Evolutionary conservation across 192 early-diverging fungal species (phyloP), one percentile per base, ranked within the genome.

Genomic region (Mortierella antarctica): DNA sequence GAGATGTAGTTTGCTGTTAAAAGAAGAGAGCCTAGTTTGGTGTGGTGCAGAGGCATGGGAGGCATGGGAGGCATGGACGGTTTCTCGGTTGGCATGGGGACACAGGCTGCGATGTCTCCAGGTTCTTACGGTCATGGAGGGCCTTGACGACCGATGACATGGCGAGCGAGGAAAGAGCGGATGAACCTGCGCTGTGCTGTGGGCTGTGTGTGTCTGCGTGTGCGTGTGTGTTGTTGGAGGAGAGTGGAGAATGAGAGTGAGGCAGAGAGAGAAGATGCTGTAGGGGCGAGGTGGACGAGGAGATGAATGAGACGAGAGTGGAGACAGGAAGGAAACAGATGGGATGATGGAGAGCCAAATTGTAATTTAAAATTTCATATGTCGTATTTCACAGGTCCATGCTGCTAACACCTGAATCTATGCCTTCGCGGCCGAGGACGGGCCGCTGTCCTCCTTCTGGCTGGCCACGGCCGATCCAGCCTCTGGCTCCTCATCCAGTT

Each of bases 71-170:
- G 44, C 39, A 40, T 23, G 17, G 18, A 2, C 8, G 46, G 47
- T 52, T 17, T 21, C 15, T 65, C 15, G 17, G 42, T 50, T 49
- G 13, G 31, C 40, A 2, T 48, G n/a, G 47, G 21, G 50, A 2
- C 10, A 46, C 12, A 21, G 17, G 57, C 51, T 8, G 9, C 9
- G 44, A 1, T 49, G n/a, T 17, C 6, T 65, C 11, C 8, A 12
- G 67, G 50, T 42, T 52, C 72, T 41, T 74, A 74, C 72, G 72
- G 58, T 74, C 72, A 20, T 74, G 72, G 58, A 74, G 72, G 10
- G 39, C 72, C 51, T 74, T 53, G 57, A 65, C 40, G 40, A 74
- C 44, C 11, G 72, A 74, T 11, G 72, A 61, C 72, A 74, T 74
- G 47, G 69, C 55, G n/a, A 20, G 52, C 50, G 20, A 52, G 31